A percentile compares a stretch with the other conserved stretches of the same genome.
phyloP scores from a whole-genome alignment of 306 rosid genomes.

The Rosa persica region DNA sequence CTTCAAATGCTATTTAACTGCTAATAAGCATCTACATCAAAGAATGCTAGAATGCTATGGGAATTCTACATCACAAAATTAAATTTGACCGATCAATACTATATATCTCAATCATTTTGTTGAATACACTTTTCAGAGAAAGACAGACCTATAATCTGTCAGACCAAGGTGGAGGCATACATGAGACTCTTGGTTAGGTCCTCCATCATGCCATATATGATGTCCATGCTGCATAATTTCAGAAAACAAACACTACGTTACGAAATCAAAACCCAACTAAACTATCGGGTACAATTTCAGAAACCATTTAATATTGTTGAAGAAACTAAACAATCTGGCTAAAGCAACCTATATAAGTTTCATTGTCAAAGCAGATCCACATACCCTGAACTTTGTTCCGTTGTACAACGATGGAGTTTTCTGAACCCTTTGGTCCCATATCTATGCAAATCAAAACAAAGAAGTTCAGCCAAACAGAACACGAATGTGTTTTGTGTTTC shows the following conservation, averaged over 20 bases:
- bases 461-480: background rate
- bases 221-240: conserved; percentile 68
- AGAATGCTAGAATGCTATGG: background rate
- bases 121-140: conserved; percentile 12
- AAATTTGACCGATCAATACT: background rate
- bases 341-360: background rate
- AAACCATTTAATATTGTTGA: background rate
- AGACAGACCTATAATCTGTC: conserved; percentile 85
- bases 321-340: conserved; percentile 14
- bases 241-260: background rate
- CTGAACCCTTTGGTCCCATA: conserved; percentile 71
- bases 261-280: conserved; percentile 11
- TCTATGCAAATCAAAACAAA: conserved; percentile 36
- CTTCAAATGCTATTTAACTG: background rate
- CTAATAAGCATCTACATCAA: background rate
- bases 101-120: background rate
- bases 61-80: background rate
- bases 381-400: conserved; percentile 82
- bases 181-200: conserved; percentile 43
- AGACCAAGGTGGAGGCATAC: conserved; percentile 77
- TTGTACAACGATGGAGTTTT: conserved; percentile 68
- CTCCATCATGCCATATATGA: conserved; percentile 30
- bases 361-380: conserved; percentile 12
- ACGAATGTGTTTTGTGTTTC: background rate
- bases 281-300: background rate